Evolutionary conservation across 129 eudicot genomes (phyloP).

Genomic region (Escallonia herrerae): DNA sequence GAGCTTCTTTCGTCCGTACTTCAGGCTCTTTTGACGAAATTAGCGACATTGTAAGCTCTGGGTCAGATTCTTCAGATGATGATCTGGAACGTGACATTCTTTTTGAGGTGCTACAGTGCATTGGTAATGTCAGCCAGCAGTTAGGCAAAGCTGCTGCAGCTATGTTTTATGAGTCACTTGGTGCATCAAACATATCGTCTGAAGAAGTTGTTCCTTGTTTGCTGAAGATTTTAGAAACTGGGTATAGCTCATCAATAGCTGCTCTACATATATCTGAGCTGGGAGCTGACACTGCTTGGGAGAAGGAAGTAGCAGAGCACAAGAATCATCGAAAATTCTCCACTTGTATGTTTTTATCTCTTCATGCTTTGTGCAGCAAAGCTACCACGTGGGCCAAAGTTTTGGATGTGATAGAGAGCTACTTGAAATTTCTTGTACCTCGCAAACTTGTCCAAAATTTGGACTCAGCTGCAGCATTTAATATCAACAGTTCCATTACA

Average conservation of each 20-base stretch:
- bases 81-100: conserved; percentile 51
- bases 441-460: conserved; percentile 40
- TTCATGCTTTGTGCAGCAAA: conserved; percentile 59
- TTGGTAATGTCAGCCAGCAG: conserved; percentile 55
- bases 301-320: conserved; percentile 60
- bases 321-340: conserved; percentile 71
- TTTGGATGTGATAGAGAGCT: conserved; percentile 61
- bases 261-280: conserved; percentile 57
- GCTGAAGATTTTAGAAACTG: conserved; percentile 69
- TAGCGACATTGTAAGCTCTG: conserved; percentile 37
- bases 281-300: conserved; percentile 77
- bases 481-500: conserved; percentile 35
- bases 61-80: conserved; percentile 30
- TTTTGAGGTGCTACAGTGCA: conserved; percentile 59
- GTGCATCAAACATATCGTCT: conserved; percentile 43
- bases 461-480: conserved; percentile 35
- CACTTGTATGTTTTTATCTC: conserved; percentile 53
- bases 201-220: conserved; percentile 66
- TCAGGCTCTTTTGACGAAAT: conserved; percentile 61
- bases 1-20: conserved; percentile 1
- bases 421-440: conserved; percentile 72
- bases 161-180: conserved; percentile 60
- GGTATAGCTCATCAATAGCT: conserved; percentile 48
- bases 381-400: conserved; percentile 69
- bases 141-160: conserved; percentile 75